Evolutionary conservation across 768 basidiomycete species (phyloP), one percentile per base, ranked within the genome.

Genomic region (Cytidiella melzeri): DNA sequence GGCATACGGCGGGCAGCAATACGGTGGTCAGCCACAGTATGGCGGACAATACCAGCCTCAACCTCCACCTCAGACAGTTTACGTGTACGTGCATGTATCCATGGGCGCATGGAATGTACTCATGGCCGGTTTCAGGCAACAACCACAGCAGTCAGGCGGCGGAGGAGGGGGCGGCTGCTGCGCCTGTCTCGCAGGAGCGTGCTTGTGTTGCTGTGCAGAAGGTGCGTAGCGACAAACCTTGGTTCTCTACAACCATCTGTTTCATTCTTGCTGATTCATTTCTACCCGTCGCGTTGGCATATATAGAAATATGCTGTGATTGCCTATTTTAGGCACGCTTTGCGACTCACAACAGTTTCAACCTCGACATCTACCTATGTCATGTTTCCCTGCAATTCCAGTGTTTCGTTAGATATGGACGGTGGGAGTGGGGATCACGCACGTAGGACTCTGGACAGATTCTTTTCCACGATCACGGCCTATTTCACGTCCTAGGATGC

Each of bases 181-280:
- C 66, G 84, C 84, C 12, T 88, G 86, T 64, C 67, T 84, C 60
- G 80, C 83, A 19, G 80, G 77, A 50, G 66, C 75, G 9, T 77
- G 74, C 54, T 64, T 81, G 57, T 87, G 84, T 64, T 87, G 84
- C 66, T 83, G 81, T 59, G 79, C 79, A n/a, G 84, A 87, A 69
- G 82, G 82, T 83, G 54, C 51, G 79, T 65, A 30, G 48, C 9
- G 9, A 7, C 15, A 7, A 34, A 7, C 30, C 15, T 7, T 34
- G 30, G 30, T 15, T 7, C 55, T 52, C 18, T 9, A 3, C 28
- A 13, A 12, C 9, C 2, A 4, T 13, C 34, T 55, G 27, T 30
- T 13, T 34, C 40, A 24, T 26, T 18, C 13, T 54, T 23, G 40
- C 20, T 38, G 28, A 39, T 39, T 15, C 30, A 50, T 19, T 19